Conservation (phyloP, 768 basidiomycete genomes). For the Dentipellis sp. region DNA sequence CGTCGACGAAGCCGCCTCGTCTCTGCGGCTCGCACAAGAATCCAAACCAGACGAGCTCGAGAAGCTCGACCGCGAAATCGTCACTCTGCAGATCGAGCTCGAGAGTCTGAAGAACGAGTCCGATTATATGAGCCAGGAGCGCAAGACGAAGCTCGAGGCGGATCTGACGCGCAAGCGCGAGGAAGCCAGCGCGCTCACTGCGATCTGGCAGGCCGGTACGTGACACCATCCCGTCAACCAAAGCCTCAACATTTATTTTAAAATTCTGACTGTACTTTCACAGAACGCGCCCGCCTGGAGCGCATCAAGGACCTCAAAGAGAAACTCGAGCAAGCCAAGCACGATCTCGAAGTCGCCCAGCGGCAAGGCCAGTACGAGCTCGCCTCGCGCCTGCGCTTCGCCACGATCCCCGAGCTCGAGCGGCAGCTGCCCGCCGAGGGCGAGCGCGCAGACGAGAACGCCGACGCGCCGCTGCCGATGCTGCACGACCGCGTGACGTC, state of each 20-base stretch:
- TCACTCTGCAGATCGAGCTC: conserved; percentile 83
- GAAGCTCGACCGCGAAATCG: conserved; percentile 69
- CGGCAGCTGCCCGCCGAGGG: conserved; percentile 50
- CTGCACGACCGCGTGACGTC: conserved; percentile 82
- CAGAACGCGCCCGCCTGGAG: conserved; percentile 62
- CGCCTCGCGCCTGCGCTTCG: conserved; percentile 76
- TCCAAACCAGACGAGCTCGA: conserved; percentile 84
- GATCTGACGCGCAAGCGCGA: conserved; percentile 51
- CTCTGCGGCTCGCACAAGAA: conserved; percentile 81
- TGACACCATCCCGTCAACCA: background rate
- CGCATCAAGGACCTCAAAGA: conserved; percentile 48
- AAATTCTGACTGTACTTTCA: background rate
- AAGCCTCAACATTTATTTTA: background rate
- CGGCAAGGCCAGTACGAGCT: conserved; percentile 80
- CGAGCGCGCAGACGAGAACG: conserved; percentile 37
- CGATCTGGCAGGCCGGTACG: conserved; percentile 68
- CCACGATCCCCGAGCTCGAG: conserved; percentile 78
- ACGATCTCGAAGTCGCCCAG: conserved; percentile 82
- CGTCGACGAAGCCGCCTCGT: conserved; percentile 87
- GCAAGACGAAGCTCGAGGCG: conserved; percentile 56
- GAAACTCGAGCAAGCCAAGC: conserved; percentile 68
- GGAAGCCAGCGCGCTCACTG: conserved; percentile 51
- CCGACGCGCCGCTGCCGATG: conserved; percentile 46
- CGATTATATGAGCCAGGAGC: conserved; percentile 75
- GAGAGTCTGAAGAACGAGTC: conserved; percentile 85